Percentiles rank a stretch among this genome's conserved stretches.
Evolutionary conservation across 169 alveolate species (phyloP).

Genomic region (Eimeria maxima): DNA sequence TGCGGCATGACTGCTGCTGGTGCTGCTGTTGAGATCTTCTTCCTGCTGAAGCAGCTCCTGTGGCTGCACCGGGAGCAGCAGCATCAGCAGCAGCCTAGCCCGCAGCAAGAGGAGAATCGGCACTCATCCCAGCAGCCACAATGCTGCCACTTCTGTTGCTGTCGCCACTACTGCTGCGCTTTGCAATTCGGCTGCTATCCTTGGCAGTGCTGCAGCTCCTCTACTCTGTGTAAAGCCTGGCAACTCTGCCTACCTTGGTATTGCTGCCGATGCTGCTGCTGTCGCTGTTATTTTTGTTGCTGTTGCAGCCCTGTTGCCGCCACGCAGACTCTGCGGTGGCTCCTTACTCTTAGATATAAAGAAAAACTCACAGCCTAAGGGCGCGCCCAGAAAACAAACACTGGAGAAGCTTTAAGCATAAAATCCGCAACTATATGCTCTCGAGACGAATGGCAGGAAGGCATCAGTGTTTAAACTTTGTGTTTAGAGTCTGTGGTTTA

Average conservation of each 20-base stretch:
- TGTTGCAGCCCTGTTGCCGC: not conserved
- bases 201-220: not conserved
- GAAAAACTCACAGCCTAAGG: not conserved
- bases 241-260: no score
- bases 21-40: slow-evolving; percentile 24
- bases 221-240: no score
- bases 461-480: no score
- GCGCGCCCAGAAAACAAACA: no score
- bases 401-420: not conserved
- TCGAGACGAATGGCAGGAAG: no score
- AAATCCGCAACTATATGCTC: not conserved
- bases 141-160: not conserved
- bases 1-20: slow-evolving; percentile 15
- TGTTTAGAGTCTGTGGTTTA: no score
- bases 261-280: slow-evolving; percentile 8
- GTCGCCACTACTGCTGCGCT: slow-evolving; percentile 6
- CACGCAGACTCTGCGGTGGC: not conserved
- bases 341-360: not conserved
- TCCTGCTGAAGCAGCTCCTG: slow-evolving; percentile 33
- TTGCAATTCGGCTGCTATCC: no score
- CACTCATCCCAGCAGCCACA: slow-evolving; percentile 9
- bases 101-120: not conserved
- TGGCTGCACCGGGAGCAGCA: slow-evolving; percentile 41
- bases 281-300: not conserved
- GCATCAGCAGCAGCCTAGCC: slow-evolving; percentile 48